Evolutionary conservation across 1,284 basidiomycete genomes (phyloP).

Genomic region (Cerrena zonata): DNA sequence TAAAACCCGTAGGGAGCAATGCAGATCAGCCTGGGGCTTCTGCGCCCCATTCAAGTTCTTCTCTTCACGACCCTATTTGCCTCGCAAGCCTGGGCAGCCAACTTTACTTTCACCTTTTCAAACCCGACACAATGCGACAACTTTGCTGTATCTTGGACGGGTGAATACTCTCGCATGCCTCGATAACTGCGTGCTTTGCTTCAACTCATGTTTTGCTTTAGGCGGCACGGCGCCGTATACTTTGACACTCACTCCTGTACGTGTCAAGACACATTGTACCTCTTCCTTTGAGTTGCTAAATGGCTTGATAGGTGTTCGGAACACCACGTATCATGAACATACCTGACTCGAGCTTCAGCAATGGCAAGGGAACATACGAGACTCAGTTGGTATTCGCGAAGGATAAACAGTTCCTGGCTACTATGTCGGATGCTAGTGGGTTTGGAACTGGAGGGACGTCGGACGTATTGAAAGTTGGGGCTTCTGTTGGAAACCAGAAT

Average conservation of each 20-base stretch:
- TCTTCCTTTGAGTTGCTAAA: not conserved
- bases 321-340: conserved; percentile 51
- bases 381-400: conserved; percentile 38
- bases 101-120: conserved; percentile 48
- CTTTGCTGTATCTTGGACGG: conserved; percentile 56
- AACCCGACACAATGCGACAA: conserved; percentile 55
- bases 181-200: not conserved
- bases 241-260: conserved; percentile 54
- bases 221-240: conserved; percentile 61
- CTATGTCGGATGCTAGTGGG: conserved; percentile 69
- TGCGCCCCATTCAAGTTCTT: conserved; percentile 18
- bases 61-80: conserved; percentile 20
- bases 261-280: conserved; percentile 20
- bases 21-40: conserved; percentile 18
- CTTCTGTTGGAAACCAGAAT: conserved; percentile 36
- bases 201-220: conserved; percentile 20
- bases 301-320: conserved; percentile 39
- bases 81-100: conserved; percentile 28
- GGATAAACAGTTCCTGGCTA: conserved; percentile 42
- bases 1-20: conserved; percentile 11
- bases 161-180: conserved; percentile 35
- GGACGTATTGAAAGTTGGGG: conserved; percentile 43
- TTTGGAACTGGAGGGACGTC: conserved; percentile 62
- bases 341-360: conserved; percentile 47
- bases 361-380: conserved; percentile 51